Evolutionary conservation across 805 yeast species (phyloP).

Genomic region (Candida morakotiae): DNA sequence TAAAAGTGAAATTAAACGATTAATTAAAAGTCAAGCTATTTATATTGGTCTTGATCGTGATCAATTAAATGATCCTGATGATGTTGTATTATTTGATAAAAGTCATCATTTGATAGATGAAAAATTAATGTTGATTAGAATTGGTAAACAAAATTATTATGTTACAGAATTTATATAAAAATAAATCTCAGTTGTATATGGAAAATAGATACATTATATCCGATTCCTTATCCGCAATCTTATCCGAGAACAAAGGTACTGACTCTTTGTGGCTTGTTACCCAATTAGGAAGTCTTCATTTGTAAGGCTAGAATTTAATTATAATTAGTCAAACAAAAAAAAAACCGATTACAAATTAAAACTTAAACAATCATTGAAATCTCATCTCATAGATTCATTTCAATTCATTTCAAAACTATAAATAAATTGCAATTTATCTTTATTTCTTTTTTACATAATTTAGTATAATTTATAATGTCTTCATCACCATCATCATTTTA

Average conservation of each 20-base stretch:
- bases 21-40: constrained; percentile 68
- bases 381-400: no score
- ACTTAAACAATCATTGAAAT: no score
- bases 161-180: constrained; percentile 42
- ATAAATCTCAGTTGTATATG: constrained; percentile 2
- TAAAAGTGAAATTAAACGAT: constrained; percentile 55
- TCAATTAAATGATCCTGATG: constrained; percentile 47
- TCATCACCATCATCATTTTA: constrained; percentile 37
- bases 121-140: constrained; percentile 58
- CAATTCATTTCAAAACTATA: no score
- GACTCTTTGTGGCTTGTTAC: no score
- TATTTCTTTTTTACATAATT: no score
- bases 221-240: background rate
- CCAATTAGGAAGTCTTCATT: no score
- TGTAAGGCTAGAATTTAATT: no score
- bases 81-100: constrained; percentile 43
- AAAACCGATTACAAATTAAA: no score
- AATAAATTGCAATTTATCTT: no score
- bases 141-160: constrained; percentile 70
- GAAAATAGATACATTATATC: background rate
- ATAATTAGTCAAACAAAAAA: no score
- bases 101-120: constrained; percentile 52
- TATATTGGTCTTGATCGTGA: constrained; percentile 60
- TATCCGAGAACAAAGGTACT: no score
- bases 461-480: no score